Evolutionary conservation across 371 early-diverging fungal species (phyloP).

Genomic region (Nematocida sp.): DNA sequence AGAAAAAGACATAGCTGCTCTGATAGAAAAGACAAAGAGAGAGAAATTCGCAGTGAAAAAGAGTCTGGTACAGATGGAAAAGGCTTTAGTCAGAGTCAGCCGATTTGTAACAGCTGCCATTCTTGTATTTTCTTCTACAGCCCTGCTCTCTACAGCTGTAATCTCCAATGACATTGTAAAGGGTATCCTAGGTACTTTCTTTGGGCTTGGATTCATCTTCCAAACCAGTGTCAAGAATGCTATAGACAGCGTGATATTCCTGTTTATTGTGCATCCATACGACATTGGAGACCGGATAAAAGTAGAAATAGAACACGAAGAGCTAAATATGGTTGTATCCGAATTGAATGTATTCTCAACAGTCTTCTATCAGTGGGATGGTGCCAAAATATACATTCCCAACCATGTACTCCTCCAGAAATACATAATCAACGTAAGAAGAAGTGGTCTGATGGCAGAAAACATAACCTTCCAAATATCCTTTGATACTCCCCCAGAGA

Average conservation of each 20-base stretch:
- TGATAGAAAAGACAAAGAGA: conserved; percentile 58
- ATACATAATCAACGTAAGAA: conserved; percentile 61
- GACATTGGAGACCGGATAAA: conserved; percentile 65
- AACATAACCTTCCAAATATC: conserved; percentile 62
- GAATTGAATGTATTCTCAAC: conserved; percentile 65
- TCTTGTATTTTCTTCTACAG: conserved; percentile 47
- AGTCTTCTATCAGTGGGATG: conserved; percentile 64
- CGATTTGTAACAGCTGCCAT: conserved; percentile 48
- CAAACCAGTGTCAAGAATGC: conserved; percentile 57
- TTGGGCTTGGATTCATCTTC: conserved; percentile 63
- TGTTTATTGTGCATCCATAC: conserved; percentile 65
- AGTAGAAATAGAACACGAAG: conserved; percentile 56
- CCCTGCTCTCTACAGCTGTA: conserved; percentile 41
- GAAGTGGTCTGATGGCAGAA: conserved; percentile 62
- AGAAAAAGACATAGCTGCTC: conserved; percentile 36
- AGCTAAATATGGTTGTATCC: conserved; percentile 64
- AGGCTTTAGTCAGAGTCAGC: conserved; percentile 57
- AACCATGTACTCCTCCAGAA: conserved; percentile 60
- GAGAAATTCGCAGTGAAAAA: conserved; percentile 60
- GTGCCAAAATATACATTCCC: conserved; percentile 62
- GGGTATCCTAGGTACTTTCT: conserved; percentile 60
- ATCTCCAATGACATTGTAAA: conserved; percentile 49
- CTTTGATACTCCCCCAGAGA: conserved; percentile 54
- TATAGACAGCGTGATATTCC: conserved; percentile 62
- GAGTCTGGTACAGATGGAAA: conserved; percentile 61